Evolutionary conservation across 306 rosid species (phyloP).

Genomic region (Vicia faba): DNA sequence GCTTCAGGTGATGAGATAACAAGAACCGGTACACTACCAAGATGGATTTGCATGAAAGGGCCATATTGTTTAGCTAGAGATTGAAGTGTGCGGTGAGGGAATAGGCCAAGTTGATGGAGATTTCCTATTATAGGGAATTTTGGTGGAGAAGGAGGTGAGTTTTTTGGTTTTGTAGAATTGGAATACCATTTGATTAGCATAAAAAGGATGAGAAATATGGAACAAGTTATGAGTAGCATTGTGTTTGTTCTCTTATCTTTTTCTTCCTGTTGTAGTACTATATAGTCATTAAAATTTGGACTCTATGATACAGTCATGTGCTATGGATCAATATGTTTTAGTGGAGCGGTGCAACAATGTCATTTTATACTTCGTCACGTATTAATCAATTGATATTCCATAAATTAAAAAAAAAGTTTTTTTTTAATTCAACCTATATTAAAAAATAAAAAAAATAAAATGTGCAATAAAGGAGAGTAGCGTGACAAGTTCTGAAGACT

Average conservation of each 20-base stretch:
- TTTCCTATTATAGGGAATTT: slow-evolving; percentile 57
- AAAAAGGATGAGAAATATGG: slow-evolving; percentile 1
- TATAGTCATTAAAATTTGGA: too few species aligned
- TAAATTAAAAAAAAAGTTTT: too few species aligned
- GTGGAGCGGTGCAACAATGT: too few species aligned
- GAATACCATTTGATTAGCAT: slow-evolving; percentile 36
- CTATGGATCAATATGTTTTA: too few species aligned
- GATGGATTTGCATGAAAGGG: slow-evolving; percentile 53
- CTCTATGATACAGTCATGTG: too few species aligned
- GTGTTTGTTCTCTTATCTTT: neutral
- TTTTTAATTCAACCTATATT: too few species aligned
- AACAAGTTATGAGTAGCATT: neutral
- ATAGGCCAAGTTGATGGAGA: slow-evolving; percentile 49
- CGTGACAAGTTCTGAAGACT: too few species aligned
- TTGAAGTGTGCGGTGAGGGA: slow-evolving; percentile 47
- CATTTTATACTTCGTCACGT: too few species aligned
- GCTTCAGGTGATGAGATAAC: slow-evolving; percentile 49
- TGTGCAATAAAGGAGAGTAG: too few species aligned
- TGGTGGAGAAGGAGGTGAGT: slow-evolving; percentile 54
- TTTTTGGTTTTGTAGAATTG: neutral
- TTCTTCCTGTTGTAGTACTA: neutral
- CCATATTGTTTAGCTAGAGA: slow-evolving; percentile 48
- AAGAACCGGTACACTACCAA: slow-evolving; percentile 45
- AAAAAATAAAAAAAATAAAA: too few species aligned
- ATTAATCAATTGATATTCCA: too few species aligned